Base-by-base conservation (phyloP, 352 stramenopile species). In the Detonula confervacea region DNA sequence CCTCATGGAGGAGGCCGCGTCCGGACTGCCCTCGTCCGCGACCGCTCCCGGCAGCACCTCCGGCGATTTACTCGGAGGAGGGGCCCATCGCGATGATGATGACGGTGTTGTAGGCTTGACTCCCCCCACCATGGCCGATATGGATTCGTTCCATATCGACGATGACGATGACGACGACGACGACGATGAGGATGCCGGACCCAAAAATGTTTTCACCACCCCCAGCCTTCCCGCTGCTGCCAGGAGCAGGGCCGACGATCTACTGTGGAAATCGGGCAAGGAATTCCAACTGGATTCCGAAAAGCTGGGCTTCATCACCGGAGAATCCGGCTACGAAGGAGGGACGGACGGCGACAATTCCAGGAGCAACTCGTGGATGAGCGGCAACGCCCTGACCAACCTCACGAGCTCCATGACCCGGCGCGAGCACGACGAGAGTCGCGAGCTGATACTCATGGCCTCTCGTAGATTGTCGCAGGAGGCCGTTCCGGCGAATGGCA, bases 1-100 rank as follows among this genome's bases (percentile, higher is more conserved):
- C 5, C 46, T 83, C 8, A 83, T 83, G 76, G 76, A 83, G 37
- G 68, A 83, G 56, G 76, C 76, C n/a, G 68, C 76, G 33, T 69
- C 67, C 3, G 76, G 76, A 6, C 6, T 71, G 7, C 63, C n/a
- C 37, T 29, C 16, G 35, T 59, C 44, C 27, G 30, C 51, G 29
- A n/a, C n/a, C n/a, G n/a, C n/a, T n/a, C n/a, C n/a, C n/a, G n/a
- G n/a, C n/a, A n/a, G n/a, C n/a, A n/a, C 25, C 54, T 49, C 12
- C 27, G 9, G 0, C 61, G 27, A 35, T 9, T 12, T 42, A 42
- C 33, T 42, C 33, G 42, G 42, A 6, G 35, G 35, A 44, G 20
- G 29, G 9, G 52, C n/a, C n/a, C n/a, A n/a, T n/a, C n/a, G 9
- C 18, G 0, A 54, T 7, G 30, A 73, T 44, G 29, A 47, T 24